Conservation (phyloP, 352 stramenopile genomes). For the Albugo candida region DNA sequence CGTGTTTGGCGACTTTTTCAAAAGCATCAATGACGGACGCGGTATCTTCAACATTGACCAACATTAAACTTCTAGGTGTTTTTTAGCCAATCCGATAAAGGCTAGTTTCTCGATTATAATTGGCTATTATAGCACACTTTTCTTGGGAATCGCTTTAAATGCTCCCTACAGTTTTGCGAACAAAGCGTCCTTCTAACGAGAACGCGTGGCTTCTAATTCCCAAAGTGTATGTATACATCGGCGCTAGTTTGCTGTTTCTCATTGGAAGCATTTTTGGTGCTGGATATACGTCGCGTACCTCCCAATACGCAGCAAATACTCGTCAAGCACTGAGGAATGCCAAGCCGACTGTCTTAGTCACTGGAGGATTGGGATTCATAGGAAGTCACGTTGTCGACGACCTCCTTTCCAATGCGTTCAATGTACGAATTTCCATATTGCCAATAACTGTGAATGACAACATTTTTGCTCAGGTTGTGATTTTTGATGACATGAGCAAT, state of each 20-base stretch:
- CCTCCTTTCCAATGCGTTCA: slow-evolving; percentile 47
- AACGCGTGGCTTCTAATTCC: slow-evolving; percentile 54
- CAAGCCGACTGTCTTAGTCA: slow-evolving; percentile 43
- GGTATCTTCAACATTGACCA: slow-evolving; percentile 80
- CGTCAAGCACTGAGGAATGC: slow-evolving; percentile 3
- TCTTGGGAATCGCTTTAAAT: not conserved
- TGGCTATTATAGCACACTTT: not conserved
- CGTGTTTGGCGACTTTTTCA: slow-evolving; percentile 98
- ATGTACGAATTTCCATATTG: slow-evolving; percentile 16
- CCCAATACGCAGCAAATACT: slow-evolving; percentile 5
- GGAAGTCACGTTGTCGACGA: slow-evolving; percentile 74
- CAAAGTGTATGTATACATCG: slow-evolving; percentile 49
- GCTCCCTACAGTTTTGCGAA: not conserved
- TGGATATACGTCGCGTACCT: slow-evolving; percentile 15
- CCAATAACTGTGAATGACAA: not conserved
- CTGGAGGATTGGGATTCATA: slow-evolving; percentile 65
- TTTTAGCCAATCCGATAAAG: not conserved
- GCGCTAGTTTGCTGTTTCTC: slow-evolving; percentile 37
- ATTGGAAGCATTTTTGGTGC: slow-evolving; percentile 42
- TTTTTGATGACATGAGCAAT: slow-evolving; percentile 81
- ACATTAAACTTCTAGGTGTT: no score
- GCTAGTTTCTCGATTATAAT: not conserved
- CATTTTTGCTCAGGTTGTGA: slow-evolving; percentile 27
- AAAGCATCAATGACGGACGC: slow-evolving; percentile 90
- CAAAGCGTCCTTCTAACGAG: slow-evolving; percentile 7